Evolutionary conservation across 176 grass and related monocot genomes (phyloP).

Genomic region (Panicum miliaceum): DNA sequence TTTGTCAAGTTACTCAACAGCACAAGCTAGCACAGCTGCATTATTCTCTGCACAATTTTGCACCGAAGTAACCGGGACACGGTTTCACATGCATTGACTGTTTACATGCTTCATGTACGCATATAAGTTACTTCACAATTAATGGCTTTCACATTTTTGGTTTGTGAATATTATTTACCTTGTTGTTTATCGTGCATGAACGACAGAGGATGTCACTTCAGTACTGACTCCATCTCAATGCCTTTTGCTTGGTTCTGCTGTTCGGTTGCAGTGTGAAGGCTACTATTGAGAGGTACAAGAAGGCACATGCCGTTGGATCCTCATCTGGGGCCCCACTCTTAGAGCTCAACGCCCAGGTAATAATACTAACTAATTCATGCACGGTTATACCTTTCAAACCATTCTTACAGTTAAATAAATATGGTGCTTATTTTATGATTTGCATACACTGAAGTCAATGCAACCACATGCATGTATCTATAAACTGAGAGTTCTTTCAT

Average conservation of each 20-base stretch:
- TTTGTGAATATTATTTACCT: not conserved
- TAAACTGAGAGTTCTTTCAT: not conserved
- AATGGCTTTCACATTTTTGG: slow-evolving; percentile 3
- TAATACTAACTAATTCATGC: not conserved
- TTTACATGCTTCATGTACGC: not conserved
- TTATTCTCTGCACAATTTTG: slow-evolving; percentile 37
- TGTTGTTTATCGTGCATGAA: not conserved
- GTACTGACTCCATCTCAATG: slow-evolving; percentile 10
- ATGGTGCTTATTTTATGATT: not conserved
- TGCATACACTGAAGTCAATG: not conserved
- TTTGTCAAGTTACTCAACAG: not conserved
- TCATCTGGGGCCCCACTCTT: slow-evolving; percentile 50
- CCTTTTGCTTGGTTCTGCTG: slow-evolving; percentile 29
- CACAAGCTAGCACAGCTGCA: not conserved
- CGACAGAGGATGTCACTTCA: not conserved
- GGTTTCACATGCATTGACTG: slow-evolving; percentile 28
- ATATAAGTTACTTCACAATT: slow-evolving; percentile 3
- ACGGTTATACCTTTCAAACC: not conserved
- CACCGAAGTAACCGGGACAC: not conserved
- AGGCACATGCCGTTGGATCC: slow-evolving; percentile 64
- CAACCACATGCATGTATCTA: not conserved
- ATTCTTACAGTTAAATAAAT: not conserved
- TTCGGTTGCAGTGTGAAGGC: slow-evolving; percentile 57
- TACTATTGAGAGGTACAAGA: slow-evolving; percentile 79
- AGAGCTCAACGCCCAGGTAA: slow-evolving; percentile 69